Conservation (phyloP, 1,284 basidiomycete species). For the Cystobasidium pallidum region DNA sequence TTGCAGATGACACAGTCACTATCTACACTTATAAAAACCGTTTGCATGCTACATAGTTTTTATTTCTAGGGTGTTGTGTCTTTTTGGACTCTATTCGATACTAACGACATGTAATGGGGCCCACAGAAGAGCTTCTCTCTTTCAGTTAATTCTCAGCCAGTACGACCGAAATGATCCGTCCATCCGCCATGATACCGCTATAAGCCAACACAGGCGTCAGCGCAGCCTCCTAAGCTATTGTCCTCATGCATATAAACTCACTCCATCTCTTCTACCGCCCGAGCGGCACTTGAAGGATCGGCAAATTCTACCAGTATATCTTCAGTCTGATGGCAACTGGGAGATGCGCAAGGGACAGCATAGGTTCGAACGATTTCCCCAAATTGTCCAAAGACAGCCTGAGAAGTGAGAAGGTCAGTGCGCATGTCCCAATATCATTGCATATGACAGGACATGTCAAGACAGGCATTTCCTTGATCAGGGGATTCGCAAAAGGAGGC, state of each 20-base stretch:
- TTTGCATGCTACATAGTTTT: too few relatives aligned
- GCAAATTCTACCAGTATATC: conserved; percentile 1
- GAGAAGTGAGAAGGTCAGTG: too few relatives aligned
- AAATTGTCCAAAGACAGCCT: conserved; percentile 16
- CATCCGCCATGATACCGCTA: conserved; percentile 6
- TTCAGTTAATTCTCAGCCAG: neutral
- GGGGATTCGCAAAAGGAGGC: too few relatives aligned
- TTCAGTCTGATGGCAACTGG: neutral
- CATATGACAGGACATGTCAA: too few relatives aligned
- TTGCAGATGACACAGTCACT: neutral
- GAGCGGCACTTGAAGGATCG: neutral
- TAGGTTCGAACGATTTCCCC: neutral
- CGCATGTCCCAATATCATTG: too few relatives aligned
- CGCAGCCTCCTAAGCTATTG: neutral
- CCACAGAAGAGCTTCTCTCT: too few relatives aligned
- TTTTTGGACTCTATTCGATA: too few relatives aligned
- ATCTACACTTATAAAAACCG: too few relatives aligned
- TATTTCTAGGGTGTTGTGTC: too few relatives aligned
- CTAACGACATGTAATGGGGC: too few relatives aligned
- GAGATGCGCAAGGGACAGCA: neutral
- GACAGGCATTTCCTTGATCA: too few relatives aligned
- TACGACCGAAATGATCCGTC: neutral
- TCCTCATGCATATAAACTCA: neutral
- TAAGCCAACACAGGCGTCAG: neutral
- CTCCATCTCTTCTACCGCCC: conserved; percentile 1